Base-by-base conservation (phyloP, 495 filamentous ascomycete species). In the Aspergillus egyptiacus region DNA sequence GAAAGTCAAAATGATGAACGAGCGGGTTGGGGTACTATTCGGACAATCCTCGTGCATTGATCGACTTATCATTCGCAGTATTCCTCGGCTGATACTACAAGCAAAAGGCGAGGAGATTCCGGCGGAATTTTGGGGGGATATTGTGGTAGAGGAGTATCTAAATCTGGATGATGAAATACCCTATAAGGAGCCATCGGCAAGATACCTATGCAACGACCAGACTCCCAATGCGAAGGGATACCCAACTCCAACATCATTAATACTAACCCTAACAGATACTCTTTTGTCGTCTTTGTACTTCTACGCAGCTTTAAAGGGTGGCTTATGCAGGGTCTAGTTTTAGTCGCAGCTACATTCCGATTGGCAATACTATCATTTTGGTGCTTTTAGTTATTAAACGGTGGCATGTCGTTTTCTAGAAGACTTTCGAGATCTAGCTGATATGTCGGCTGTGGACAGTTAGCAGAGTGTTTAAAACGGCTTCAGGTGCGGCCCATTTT, bases 61-160 rank as follows among this genome's bases (percentile, higher is more conserved):
- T 34, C 50, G 50, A 32, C 35, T 54, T 23, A 19, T n/a, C 10
- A 50, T 37, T 31, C 37, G 40, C 13, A 46, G 44, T 40, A 51
- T 57, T 20, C 55, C 55, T 38, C 55, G 45, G 38, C 25, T 22
- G 20, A 46, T 57, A 18, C 51, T 57, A 30, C 32, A 31, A 23
- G 46, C 46, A 32, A 52, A 51, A 38, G 54, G 54, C 31, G 55
- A 50, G 33, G 18, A 46, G 28, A 44, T 57, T 23, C 27, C 34
- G 11, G 45, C 37, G 20, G 50, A 57, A 27, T 31, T 48, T 30
- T 53, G 55, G 50, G 55, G 55, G n/a, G 50, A 53, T 53, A 47
- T 53, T 41, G 22, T 53, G 32, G 50, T 31, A 11, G 35, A 46
- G 15, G 50, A 53, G 22, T 53, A 53, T 48, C 42, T 53, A 10